Conservation (phyloP, 1,139 yeast species). For the Pneumocystis wakefieldiae region DNA sequence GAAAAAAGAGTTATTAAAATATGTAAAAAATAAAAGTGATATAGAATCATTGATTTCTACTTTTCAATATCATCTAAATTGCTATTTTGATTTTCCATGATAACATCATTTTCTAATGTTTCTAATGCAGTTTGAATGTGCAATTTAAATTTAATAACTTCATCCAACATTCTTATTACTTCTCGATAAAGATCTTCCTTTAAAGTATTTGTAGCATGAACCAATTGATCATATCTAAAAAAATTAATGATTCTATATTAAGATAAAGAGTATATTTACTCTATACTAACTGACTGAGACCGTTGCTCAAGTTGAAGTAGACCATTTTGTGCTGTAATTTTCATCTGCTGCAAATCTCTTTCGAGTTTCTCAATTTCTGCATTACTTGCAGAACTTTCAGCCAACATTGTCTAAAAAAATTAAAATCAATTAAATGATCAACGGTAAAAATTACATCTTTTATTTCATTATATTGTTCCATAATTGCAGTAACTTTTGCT, state of each 20-base stretch:
- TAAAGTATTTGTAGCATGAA: conserved; percentile 34
- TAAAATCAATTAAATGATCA: neutral
- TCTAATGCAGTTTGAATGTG: conserved; percentile 46
- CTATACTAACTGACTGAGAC: conserved; percentile 40
- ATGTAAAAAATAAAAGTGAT: conserved; percentile 4
- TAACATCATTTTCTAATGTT: conserved; percentile 33
- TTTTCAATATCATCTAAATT: conserved; percentile 3
- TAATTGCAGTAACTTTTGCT: conserved; percentile 38
- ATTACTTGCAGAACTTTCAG: conserved; percentile 40
- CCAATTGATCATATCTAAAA: conserved; percentile 31
- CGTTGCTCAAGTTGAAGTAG: conserved; percentile 41
- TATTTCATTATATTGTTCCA: conserved; percentile 43
- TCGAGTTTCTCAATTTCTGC: conserved; percentile 55
- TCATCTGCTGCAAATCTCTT: conserved; percentile 42
- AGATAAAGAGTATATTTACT: conserved; percentile 18
- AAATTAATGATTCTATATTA: neutral
- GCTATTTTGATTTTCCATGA: conserved; percentile 23
- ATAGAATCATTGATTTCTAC: conserved; percentile 5
- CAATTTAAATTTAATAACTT: conserved; percentile 48
- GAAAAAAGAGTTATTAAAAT: conserved; percentile 18
- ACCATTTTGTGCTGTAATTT: conserved; percentile 40
- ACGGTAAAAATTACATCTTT: conserved; percentile 17
- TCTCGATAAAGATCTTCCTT: conserved; percentile 38
- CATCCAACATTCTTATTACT: conserved; percentile 43
- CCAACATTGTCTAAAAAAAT: conserved; percentile 34